Percentiles rank a stretch among this genome's conserved stretches.
phyloP scores from a whole-genome alignment of 352 stramenopile species.

The Peronospora tabacina region DNA sequence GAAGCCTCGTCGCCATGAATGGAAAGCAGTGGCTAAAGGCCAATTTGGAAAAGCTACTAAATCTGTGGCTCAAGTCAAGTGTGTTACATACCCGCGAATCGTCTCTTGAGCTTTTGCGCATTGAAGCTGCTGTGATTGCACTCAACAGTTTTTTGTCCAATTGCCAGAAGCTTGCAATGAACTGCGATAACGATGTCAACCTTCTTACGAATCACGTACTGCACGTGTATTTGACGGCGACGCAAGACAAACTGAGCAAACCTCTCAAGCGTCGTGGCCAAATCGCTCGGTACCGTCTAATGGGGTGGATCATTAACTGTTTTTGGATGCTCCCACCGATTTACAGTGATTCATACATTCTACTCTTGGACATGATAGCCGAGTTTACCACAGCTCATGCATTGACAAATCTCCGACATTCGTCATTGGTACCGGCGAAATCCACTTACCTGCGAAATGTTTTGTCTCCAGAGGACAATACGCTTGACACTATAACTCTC shows the following conservation, averaged over 20 bases:
- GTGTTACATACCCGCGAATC: constrained; percentile 74
- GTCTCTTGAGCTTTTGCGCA: constrained; percentile 71
- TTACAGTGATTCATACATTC: constrained; percentile 78
- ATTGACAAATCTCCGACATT: constrained; percentile 62
- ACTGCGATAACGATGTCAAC: constrained; percentile 37
- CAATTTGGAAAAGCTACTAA: constrained; percentile 49
- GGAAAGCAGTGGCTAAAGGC: constrained; percentile 51
- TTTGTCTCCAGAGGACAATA: constrained; percentile 43
- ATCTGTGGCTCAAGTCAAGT: constrained; percentile 71
- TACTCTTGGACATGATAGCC: constrained; percentile 66
- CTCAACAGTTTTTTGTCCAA: constrained; percentile 53
- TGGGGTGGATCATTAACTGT: constrained; percentile 72
- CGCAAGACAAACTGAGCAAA: constrained; percentile 52
- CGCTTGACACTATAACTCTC: constrained; percentile 52
- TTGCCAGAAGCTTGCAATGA: constrained; percentile 24
- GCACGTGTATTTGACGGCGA: constrained; percentile 56
- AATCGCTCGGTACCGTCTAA: constrained; percentile 66
- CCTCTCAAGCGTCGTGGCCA: constrained; percentile 75
- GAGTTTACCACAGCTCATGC: constrained; percentile 74
- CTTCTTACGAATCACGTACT: constrained; percentile 65
- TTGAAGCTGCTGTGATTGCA: constrained; percentile 70
- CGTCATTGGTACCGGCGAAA: constrained; percentile 39
- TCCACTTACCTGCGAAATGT: constrained; percentile 64
- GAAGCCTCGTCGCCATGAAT: constrained; percentile 59
- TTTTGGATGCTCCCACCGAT: constrained; percentile 66